phyloP scores from a whole-genome alignment of 2,329 filamentous ascomycete species.

The Arthrobotrys iridis region DNA sequence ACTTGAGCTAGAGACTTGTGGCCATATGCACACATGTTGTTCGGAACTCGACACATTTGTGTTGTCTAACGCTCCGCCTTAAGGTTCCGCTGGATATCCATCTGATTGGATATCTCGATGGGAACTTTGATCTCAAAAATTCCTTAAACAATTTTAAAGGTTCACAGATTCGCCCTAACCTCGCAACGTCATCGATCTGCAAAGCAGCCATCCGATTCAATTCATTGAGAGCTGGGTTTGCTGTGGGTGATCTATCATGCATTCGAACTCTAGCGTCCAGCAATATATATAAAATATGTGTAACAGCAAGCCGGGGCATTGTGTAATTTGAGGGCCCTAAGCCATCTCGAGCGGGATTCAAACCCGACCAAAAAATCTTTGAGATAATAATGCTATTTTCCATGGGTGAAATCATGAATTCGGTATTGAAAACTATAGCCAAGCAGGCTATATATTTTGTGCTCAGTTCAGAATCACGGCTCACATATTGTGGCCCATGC shows the following conservation, averaged over 20 bases:
- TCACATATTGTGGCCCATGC: slow-evolving; percentile 17
- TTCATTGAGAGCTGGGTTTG: slow-evolving; percentile 4
- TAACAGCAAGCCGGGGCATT: background rate
- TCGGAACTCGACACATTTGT: background rate
- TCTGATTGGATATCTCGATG: background rate
- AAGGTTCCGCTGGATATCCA: background rate
- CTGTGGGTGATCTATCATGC: background rate
- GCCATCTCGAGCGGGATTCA: background rate
- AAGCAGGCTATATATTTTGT: slow-evolving; percentile 23
- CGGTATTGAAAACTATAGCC: slow-evolving; percentile 20
- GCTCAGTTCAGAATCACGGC: slow-evolving; percentile 48
- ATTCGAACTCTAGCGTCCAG: background rate
- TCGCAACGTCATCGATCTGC: background rate
- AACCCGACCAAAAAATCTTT: slow-evolving; percentile 5
- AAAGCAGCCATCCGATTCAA: background rate
- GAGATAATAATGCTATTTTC: background rate
- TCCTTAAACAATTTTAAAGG: background rate
- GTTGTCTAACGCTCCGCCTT: slow-evolving; percentile 26
- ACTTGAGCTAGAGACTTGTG: slow-evolving; percentile 13
- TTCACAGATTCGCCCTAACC: background rate
- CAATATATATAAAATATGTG: background rate
- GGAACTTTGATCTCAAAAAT: background rate
- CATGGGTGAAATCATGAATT: background rate
- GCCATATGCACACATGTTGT: background rate
- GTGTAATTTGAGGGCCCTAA: slow-evolving; percentile 2